These are phyloP conservation scores for Cytospora piceae DNA, from an alignment of 2,329 filamentous ascomycete species.

Conservation along the genomic window DNA sequence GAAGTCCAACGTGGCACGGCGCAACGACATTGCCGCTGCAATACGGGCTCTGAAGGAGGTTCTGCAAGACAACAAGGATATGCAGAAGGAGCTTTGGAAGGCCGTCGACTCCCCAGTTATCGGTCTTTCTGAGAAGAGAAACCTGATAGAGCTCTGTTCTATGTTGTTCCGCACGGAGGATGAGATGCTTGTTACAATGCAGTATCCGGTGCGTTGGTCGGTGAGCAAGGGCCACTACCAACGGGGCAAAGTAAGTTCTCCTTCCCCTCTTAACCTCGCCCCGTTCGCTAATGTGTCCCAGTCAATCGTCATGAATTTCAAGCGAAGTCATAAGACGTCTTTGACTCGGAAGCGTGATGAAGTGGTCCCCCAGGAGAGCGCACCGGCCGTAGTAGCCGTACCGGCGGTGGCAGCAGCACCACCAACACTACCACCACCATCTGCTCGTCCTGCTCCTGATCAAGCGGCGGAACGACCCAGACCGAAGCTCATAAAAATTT, in stretches of 20 bases:
- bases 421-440: neutral
- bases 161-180: conserved; percentile 54
- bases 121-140: conserved; percentile 52
- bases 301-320: conserved; percentile 32
- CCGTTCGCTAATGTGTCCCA: conserved; percentile 22
- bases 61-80: conserved; percentile 47
- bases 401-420: neutral
- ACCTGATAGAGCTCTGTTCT: conserved; percentile 55
- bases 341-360: conserved; percentile 54
- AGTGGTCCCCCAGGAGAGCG: conserved; percentile 31
- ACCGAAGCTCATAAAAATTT: conserved; percentile 39
- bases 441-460: conserved; percentile 18
- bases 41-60: conserved; percentile 53
- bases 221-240: conserved; percentile 32
- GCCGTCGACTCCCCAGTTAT: conserved; percentile 53
- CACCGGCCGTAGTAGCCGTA: neutral
- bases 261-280: too few species aligned
- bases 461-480: conserved; percentile 37
- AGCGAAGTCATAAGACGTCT: conserved; percentile 31
- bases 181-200: conserved; percentile 50
- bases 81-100: conserved; percentile 53
- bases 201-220: conserved; percentile 52
- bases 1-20: conserved; percentile 52
- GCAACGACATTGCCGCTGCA: conserved; percentile 51
- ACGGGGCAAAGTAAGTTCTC: conserved; percentile 22